These are phyloP conservation scores for Tylopilus sp. DNA, from an alignment of 768 basidiomycete genomes.

Conservation along the genomic window DNA sequence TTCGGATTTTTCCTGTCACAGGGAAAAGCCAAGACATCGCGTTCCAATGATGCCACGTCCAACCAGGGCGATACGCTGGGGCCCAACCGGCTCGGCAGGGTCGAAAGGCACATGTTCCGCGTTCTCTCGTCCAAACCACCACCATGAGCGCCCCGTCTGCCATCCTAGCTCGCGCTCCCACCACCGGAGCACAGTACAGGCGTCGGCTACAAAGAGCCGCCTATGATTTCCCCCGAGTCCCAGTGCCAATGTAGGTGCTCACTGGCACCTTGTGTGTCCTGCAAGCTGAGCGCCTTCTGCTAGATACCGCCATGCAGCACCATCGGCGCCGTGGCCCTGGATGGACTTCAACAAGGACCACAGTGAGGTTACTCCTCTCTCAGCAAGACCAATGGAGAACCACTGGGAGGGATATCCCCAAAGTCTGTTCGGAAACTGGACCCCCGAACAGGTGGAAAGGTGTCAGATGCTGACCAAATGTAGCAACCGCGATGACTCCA, in stretches of 20 bases:
- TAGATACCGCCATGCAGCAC: constrained; percentile 34
- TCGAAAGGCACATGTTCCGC: background rate
- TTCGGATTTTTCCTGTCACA: background rate
- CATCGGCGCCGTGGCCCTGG: constrained; percentile 42
- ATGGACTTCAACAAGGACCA: constrained; percentile 27
- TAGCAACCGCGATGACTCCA: constrained; percentile 13
- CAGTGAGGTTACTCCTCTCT: background rate
- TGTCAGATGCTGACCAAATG: constrained; percentile 32
- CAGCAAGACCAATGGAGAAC: background rate
- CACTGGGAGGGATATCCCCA: constrained; percentile 45
- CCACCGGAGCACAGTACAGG: background rate
- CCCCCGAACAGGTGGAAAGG: constrained; percentile 36
- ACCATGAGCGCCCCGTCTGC: constrained; percentile 2
- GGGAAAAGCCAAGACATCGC: background rate
- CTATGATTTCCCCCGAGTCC: constrained; percentile 11
- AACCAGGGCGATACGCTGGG: background rate
- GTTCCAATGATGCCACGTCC: background rate
- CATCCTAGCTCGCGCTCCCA: background rate
- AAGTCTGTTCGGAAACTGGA: constrained; percentile 54
- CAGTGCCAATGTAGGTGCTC: constrained; percentile 21
- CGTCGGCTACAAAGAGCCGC: background rate
- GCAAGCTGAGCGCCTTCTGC: background rate
- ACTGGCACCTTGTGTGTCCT: background rate
- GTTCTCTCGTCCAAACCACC: background rate
- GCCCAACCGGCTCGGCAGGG: background rate